A percentile compares a stretch with the other conserved stretches of the same genome.
Evolutionary conservation across 192 early-diverging fungal species (phyloP).

Genomic region (Irineochytrium annulatum): DNA sequence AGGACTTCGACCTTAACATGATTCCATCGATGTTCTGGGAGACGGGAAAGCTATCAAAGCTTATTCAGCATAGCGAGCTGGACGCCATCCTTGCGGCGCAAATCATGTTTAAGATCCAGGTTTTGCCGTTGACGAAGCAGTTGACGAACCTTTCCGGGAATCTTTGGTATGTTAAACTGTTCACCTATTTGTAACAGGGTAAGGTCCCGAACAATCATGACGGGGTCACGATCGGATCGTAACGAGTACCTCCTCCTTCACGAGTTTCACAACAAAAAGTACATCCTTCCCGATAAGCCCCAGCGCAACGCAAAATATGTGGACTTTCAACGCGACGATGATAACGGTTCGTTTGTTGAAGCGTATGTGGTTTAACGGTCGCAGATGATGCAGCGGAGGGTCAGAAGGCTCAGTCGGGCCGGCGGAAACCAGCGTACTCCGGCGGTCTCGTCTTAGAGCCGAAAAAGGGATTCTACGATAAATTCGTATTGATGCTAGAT

Average conservation of each 20-base stretch:
- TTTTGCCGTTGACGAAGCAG: conserved; percentile 86
- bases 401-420: conserved; percentile 6
- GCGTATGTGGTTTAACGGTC: conserved; percentile 2
- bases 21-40: conserved; percentile 66
- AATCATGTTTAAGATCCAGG: conserved; percentile 86
- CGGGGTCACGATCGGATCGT: conserved; percentile 85
- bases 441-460: conserved; percentile 98
- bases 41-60: conserved; percentile 54
- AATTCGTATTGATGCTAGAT: conserved; percentile 90
- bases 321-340: conserved; percentile 29
- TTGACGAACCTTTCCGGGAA: conserved; percentile 92
- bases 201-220: conserved; percentile 71
- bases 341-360: no score
- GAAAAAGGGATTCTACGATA: conserved; percentile 95
- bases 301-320: conserved; percentile 5
- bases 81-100: conserved; percentile 76
- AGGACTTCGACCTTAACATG: conserved; percentile 79
- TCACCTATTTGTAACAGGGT: neutral
- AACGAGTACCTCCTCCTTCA: conserved; percentile 95
- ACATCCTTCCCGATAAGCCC: conserved; percentile 85
- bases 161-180: conserved; percentile 63
- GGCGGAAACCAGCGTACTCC: conserved; percentile 77
- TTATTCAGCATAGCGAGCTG: conserved; percentile 75
- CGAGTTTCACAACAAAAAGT: conserved; percentile 90
- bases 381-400: conserved; percentile 18